Evolutionary conservation across 1,284 basidiomycete species (phyloP).

Genomic region (Moesziomyces globuligerus): DNA sequence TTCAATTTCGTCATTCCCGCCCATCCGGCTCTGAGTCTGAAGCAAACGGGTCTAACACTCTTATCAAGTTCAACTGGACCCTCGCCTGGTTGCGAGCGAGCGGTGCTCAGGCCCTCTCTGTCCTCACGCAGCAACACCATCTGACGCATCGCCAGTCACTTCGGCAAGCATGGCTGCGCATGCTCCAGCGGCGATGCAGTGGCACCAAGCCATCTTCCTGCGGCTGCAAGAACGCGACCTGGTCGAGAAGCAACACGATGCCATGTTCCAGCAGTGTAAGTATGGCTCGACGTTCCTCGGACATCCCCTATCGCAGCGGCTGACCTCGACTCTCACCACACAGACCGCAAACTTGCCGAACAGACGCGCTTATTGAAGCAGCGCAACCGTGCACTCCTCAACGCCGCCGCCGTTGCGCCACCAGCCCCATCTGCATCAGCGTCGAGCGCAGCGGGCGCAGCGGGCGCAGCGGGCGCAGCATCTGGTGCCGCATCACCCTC

Average conservation of each 20-base stretch:
- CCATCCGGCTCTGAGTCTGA: background rate
- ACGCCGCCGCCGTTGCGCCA: constrained; percentile 28
- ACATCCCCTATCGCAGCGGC: background rate
- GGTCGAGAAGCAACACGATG: constrained; percentile 52
- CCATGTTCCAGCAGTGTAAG: constrained; percentile 49
- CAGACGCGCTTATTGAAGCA: constrained; percentile 47
- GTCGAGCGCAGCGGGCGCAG: constrained; percentile 2
- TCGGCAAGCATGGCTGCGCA: constrained; percentile 10
- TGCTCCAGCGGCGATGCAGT: constrained; percentile 22
- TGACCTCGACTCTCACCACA: background rate
- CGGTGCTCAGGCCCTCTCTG: too few relatives aligned
- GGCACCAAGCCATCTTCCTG: constrained; percentile 53
- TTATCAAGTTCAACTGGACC: background rate
- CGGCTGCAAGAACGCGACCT: constrained; percentile 55
- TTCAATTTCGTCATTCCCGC: background rate
- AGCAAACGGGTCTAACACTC: too few relatives aligned
- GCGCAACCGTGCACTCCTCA: constrained; percentile 46
- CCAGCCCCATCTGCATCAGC: constrained; percentile 15
- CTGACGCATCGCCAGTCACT: too few relatives aligned
- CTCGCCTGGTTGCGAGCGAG: background rate
- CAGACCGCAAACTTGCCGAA: constrained; percentile 48
- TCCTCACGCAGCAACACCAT: too few relatives aligned
- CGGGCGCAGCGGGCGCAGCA: constrained; percentile 1
- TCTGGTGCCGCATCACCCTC: constrained; percentile 9
- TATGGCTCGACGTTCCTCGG: background rate